Percentiles rank a stretch among this genome's conserved stretches.
Evolutionary conservation across 768 basidiomycete genomes (phyloP).

Genomic region (Trametes villosa): DNA sequence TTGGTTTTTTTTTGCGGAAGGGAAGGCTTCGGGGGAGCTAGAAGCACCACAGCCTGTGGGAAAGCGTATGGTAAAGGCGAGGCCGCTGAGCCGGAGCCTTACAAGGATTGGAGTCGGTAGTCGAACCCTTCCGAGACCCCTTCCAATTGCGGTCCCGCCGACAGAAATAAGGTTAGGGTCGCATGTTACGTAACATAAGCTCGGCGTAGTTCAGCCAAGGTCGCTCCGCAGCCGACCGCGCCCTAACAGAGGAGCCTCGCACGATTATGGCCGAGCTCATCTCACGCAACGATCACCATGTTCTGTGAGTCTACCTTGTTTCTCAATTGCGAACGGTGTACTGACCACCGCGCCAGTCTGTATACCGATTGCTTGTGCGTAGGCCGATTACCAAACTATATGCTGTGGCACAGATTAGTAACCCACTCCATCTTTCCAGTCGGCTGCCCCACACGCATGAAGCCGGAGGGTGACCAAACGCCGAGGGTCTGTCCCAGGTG

Average conservation of each 20-base stretch:
- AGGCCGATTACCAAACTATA: neutral
- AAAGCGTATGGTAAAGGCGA: neutral
- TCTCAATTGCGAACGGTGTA: neutral
- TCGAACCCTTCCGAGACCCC: neutral
- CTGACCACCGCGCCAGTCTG: conserved; percentile 34
- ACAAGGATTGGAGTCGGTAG: neutral
- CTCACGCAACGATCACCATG: conserved; percentile 25
- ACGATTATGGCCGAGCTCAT: conserved; percentile 1
- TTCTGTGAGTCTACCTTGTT: conserved; percentile 31
- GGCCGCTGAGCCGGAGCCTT: neutral
- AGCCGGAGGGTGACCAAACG: conserved; percentile 55
- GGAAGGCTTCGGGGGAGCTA: neutral
- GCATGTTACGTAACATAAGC: conserved; percentile 1
- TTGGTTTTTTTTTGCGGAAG: neutral
- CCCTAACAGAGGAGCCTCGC: neutral
- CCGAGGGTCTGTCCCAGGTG: conserved; percentile 71
- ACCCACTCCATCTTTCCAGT: conserved; percentile 45
- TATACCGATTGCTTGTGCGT: conserved; percentile 41
- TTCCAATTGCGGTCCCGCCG: conserved; percentile 6
- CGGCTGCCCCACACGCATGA: conserved; percentile 65
- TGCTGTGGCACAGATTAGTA: neutral
- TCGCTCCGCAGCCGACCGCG: conserved; percentile 17
- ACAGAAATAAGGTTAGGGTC: conserved; percentile 4
- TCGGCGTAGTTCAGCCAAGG: conserved; percentile 7
- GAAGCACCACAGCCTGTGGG: neutral